Base-by-base conservation (phyloP, 495 filamentous ascomycete species). In the Copromyces sp. region DNA sequence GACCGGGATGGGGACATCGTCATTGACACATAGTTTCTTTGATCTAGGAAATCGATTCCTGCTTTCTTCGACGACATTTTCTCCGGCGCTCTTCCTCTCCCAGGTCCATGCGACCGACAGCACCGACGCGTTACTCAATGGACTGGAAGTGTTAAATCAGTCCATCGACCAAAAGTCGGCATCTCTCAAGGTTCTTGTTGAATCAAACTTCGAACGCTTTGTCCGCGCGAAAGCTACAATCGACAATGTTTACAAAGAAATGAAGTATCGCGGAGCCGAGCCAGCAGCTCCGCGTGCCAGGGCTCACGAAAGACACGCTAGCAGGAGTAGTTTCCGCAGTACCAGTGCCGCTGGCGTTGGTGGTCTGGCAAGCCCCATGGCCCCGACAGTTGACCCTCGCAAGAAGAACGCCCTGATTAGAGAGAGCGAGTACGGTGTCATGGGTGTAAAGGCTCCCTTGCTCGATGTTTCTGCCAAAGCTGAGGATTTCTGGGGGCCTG, bases 161-260 rank as follows among this genome's bases (percentile, higher is more conserved):
- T 97, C 94, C 0, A 99, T 99, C 75, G 95, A 98, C 76, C 93
- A 98, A 79, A 99, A 99, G 78, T 97, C 94, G 1, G 95, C 94
- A 0, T 96, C 94, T 5, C 83, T 99, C 42, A 99, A 99, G 80
- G 92, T 96, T 2, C 86, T 99, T 4, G 95, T 99, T 35, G 95
- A 99, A 81, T 93, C 92, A 39, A 98, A 99, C 77, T 99, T 99
- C 77, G 96, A 99, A 82, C 90, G 94, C 40, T 99, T 99, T 81
- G 95, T 99, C 40, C 89, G 91, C 12, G 95, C 96, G 8, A 99
- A 99, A 79, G 91, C 93, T 4, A 98, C 94, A 8, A 98, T 99
- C 74, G 95, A 99, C 82, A 94, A 94, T 83, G 95, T 99, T 44
- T 99, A 99, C 81, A 94, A 88, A 42, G 96, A 98, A 81, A 98